These are phyloP conservation scores for Neocucurbitaria cava DNA, from an alignment of 2,329 filamentous ascomycete genomes.

Conservation along the genomic window DNA sequence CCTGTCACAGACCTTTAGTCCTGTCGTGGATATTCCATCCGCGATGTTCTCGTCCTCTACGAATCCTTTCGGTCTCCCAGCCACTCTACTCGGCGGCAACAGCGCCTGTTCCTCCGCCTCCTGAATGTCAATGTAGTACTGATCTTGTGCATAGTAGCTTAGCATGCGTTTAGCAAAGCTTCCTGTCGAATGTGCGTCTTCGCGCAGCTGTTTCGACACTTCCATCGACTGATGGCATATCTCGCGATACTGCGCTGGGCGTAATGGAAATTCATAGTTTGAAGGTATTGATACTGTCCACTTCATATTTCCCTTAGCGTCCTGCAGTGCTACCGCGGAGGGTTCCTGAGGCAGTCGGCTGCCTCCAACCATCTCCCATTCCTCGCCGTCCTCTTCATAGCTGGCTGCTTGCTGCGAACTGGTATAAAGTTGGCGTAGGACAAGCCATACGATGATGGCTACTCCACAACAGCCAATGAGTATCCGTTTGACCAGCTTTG, in stretches of 20 bases:
- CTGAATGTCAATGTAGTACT: constrained; percentile 75
- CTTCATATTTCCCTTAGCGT: constrained; percentile 67
- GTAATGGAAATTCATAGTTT: constrained; percentile 70
- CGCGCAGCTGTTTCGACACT: constrained; percentile 61
- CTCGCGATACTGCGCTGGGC: constrained; percentile 69
- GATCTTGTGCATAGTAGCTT: constrained; percentile 68
- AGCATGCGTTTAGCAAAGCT: constrained; percentile 43
- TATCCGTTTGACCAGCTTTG: constrained; percentile 64
- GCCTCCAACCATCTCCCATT: constrained; percentile 72
- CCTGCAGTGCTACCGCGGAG: constrained; percentile 73
- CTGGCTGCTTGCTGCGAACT: constrained; percentile 18
- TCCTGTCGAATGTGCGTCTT: constrained; percentile 36
- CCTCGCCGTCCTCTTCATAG: constrained; percentile 43
- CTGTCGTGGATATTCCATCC: constrained; percentile 34
- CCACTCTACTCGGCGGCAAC: constrained; percentile 57
- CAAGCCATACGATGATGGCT: constrained; percentile 61
- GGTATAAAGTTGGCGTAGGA: constrained; percentile 43
- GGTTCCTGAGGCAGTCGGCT: constrained; percentile 73
- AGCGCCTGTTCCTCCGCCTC: constrained; percentile 73
- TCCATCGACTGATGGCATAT: constrained; percentile 73
- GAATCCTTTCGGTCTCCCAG: constrained; percentile 47
- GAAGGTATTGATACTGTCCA: constrained; percentile 85
- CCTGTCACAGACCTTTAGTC: constrained; percentile 67
- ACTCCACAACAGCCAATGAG: constrained; percentile 60
- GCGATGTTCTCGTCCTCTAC: constrained; percentile 47